These are phyloP conservation scores for Beauveria varroae DNA, from an alignment of 2,329 filamentous ascomycete genomes.

Conservation along the genomic window DNA sequence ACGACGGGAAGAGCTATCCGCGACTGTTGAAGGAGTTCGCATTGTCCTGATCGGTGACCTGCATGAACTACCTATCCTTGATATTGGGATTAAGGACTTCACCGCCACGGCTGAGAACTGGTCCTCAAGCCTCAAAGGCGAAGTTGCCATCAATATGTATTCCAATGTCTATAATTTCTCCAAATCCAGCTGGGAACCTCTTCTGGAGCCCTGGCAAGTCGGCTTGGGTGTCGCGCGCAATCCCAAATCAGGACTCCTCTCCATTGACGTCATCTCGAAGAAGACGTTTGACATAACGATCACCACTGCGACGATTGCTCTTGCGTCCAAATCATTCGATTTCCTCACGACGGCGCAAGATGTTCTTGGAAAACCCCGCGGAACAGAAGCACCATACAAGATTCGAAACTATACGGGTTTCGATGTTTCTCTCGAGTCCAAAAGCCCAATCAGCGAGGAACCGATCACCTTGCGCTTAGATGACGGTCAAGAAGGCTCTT, in stretches of 20 bases:
- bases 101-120: conserved; percentile 80
- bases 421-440: conserved; percentile 75
- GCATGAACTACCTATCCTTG: conserved; percentile 90
- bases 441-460: conserved; percentile 56
- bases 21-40: conserved; percentile 79
- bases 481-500: conserved; percentile 86
- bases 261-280: conserved; percentile 79
- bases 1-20: conserved; percentile 68
- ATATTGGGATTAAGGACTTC: conserved; percentile 89
- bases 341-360: conserved; percentile 82
- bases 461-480: conserved; percentile 67
- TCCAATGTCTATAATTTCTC: conserved; percentile 98
- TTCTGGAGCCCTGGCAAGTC: conserved; percentile 95
- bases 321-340: conserved; percentile 86
- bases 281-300: conserved; percentile 88
- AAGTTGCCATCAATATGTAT: conserved; percentile 87
- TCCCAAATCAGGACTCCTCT: conserved; percentile 64
- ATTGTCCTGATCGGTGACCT: conserved; percentile 92
- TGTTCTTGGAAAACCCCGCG: conserved; percentile 85
- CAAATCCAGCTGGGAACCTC: conserved; percentile 95
- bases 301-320: conserved; percentile 86
- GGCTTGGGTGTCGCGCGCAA: conserved; percentile 82
- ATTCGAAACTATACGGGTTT: conserved; percentile 97
- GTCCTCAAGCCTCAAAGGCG: conserved; percentile 79
- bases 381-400: conserved; percentile 84